Evolutionary conservation across 2,329 filamentous ascomycete genomes (phyloP).

Genomic region (Fusarium albosuccineum): DNA sequence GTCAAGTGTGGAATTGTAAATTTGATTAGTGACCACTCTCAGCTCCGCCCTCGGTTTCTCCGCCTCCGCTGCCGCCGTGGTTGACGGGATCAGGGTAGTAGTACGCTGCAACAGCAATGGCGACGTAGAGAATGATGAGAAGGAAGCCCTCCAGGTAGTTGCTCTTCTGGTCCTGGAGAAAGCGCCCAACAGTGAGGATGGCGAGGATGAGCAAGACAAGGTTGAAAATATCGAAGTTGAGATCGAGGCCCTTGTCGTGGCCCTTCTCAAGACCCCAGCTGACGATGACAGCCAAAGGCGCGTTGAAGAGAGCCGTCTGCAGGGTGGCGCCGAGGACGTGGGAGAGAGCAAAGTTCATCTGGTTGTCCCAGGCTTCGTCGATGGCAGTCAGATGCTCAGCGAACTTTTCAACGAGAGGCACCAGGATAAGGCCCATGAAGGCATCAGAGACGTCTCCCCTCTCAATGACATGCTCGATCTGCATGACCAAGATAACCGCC

Average conservation of each 20-base stretch:
- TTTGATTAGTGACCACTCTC: constrained; percentile 29
- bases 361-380: constrained; percentile 86
- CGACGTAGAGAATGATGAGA: constrained; percentile 76
- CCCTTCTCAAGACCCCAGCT: constrained; percentile 80
- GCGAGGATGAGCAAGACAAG: constrained; percentile 83
- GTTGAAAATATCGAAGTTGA: constrained; percentile 91
- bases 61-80: constrained; percentile 13
- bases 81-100: constrained; percentile 64
- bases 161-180: constrained; percentile 87
- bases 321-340: constrained; percentile 90
- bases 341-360: constrained; percentile 87
- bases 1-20: not conserved
- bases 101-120: constrained; percentile 70
- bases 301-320: constrained; percentile 91
- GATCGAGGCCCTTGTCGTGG: constrained; percentile 79
- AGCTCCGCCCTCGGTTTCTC: constrained; percentile 11
- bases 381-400: constrained; percentile 88
- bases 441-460: constrained; percentile 62
- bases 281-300: constrained; percentile 84
- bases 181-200: constrained; percentile 88
- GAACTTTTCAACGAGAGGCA: constrained; percentile 87
- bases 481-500: constrained; percentile 78
- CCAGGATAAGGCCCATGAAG: constrained; percentile 78
- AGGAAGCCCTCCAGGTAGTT: constrained; percentile 91
- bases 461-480: constrained; percentile 73